Percentiles rank a stretch among this genome's conserved stretches.
These are phyloP conservation scores for Magnolia sinica DNA, from an alignment of 164 flowering plant genomes.

Conservation along the genomic window DNA sequence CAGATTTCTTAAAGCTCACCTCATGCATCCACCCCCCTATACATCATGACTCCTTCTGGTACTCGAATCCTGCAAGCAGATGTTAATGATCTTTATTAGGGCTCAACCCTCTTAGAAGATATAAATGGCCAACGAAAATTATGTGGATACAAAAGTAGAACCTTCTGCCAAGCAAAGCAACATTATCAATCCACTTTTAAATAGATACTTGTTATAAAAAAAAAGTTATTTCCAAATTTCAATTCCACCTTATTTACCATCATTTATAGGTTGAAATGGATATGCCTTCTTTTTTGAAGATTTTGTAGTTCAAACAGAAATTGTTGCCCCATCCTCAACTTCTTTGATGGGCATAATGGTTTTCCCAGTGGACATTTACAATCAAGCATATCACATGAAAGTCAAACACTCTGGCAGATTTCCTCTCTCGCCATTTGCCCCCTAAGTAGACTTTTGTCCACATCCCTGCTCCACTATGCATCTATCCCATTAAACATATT, in stretches of 20 bases:
- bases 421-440: too few species aligned
- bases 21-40: too few species aligned
- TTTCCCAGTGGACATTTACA: neutral
- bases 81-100: neutral
- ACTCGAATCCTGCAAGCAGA: neutral
- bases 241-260: neutral
- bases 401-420: neutral
- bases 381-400: neutral
- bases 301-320: neutral
- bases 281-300: neutral
- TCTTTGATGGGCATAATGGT: neutral
- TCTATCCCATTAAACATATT: too few species aligned
- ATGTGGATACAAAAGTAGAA: neutral
- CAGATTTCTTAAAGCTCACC: too few species aligned
- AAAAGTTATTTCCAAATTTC: neutral
- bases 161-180: neutral
- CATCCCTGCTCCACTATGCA: neutral
- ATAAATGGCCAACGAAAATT: neutral
- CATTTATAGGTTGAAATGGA: neutral
- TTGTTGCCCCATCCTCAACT: neutral
- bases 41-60: neutral
- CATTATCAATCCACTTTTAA: neutral
- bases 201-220: neutral
- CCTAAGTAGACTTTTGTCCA: neutral
- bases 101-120: neutral